Conservation (phyloP, 75 land plant genomes). For the Pinus taeda region DNA sequence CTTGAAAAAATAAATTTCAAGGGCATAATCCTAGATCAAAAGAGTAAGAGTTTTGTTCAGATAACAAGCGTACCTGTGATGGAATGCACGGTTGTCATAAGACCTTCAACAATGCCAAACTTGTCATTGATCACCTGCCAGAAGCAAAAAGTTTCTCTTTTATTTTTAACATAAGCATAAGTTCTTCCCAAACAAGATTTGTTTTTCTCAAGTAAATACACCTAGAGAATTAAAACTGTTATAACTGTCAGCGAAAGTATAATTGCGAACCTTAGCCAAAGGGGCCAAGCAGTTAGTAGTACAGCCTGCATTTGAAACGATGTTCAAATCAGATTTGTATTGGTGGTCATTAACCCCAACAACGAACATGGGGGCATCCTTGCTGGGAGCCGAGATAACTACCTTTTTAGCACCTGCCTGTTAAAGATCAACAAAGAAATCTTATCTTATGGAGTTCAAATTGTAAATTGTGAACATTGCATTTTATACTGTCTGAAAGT, state of each 20-base stretch:
- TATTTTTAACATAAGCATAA: too few relatives aligned
- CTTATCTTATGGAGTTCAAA: too few relatives aligned
- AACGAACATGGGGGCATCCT: constrained; percentile 98
- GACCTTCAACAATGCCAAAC: constrained; percentile 86
- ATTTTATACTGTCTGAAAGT: too few relatives aligned
- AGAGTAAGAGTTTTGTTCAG: background rate
- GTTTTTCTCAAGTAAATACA: background rate
- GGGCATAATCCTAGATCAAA: too few relatives aligned
- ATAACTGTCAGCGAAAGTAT: background rate
- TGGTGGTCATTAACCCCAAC: constrained; percentile 85
- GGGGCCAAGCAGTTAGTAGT: constrained; percentile 98
- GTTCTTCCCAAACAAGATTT: background rate
- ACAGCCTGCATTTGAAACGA: constrained; percentile 98
- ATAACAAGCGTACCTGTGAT: constrained; percentile 49
- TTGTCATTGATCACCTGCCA: constrained; percentile 74
- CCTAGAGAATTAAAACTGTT: background rate
- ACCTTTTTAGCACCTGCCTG: constrained; percentile 96
- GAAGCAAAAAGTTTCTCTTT: background rate
- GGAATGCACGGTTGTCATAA: constrained; percentile 94
- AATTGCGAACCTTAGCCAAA: constrained; percentile 74
- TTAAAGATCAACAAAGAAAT: too few relatives aligned
- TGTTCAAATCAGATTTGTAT: constrained; percentile 63
- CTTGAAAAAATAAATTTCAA: background rate
- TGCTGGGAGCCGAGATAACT: constrained; percentile 91
- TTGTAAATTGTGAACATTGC: too few relatives aligned